Conservation (phyloP, 306 rosid species). For the Heteromeles arbutifolia region DNA sequence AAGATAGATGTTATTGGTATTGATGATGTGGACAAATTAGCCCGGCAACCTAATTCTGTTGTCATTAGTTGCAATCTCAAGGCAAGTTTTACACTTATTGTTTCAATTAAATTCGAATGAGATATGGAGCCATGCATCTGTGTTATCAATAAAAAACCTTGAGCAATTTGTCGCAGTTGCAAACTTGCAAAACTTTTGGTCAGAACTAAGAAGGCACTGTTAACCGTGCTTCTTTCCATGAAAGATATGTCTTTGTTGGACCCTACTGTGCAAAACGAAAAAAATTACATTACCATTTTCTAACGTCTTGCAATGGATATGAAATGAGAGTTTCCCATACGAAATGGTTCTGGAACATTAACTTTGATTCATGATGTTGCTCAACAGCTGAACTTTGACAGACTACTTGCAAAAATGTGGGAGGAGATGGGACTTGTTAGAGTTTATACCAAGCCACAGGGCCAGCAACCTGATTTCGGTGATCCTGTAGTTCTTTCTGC, state of each 20-base stretch:
- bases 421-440: constrained; percentile 99
- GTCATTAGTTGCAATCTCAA: constrained; percentile 94
- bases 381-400: constrained; percentile 87
- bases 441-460: constrained; percentile 97
- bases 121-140: not conserved
- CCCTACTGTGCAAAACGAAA: not conserved
- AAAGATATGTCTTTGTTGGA: not conserved
- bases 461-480: constrained; percentile 94
- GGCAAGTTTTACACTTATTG: constrained; percentile 40
- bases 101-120: not conserved
- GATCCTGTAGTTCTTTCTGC: constrained; percentile 96
- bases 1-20: constrained; percentile 96
- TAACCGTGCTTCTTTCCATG: not conserved
- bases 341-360: not conserved
- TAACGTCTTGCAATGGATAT: not conserved
- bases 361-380: constrained; percentile 14
- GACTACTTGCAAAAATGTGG: constrained; percentile 95
- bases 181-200: not conserved
- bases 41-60: constrained; percentile 88
- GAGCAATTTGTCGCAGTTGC: not conserved
- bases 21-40: constrained; percentile 92
- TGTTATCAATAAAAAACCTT: not conserved
- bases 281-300: not conserved
- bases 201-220: not conserved
- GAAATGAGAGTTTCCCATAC: not conserved